Base-by-base conservation (phyloP, 1,139 yeast species). In the Suhomyces terraborum region DNA sequence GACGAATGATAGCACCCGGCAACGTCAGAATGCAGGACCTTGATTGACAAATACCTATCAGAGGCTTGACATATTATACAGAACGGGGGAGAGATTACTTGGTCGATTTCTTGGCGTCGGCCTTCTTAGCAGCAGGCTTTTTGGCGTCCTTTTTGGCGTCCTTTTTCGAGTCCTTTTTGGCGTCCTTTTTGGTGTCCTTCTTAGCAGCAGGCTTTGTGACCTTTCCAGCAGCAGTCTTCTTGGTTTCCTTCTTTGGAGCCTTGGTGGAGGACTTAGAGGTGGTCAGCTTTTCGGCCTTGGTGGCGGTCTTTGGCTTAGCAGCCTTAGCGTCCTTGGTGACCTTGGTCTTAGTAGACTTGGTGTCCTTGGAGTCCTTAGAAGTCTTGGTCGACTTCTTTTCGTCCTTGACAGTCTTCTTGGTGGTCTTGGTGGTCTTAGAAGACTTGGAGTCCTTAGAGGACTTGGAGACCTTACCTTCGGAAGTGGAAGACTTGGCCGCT, bases 391-490 rank as follows among this genome's bases (percentile, higher is more conserved):
- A 16, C 32, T 35, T 36, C n/a, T n/a, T n/a, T n/a, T n/a, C n/a
- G n/a, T n/a, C n/a, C n/a, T n/a, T n/a, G n/a, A n/a, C n/a, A 14
- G 42, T 20, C 16, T 45, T 25, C 14, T 35, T 21, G 14, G 32
- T 21, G 6, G 36, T 29, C 35, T 39, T 35, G 13, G 31, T 19
- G 27, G 31, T n/a, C 30, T 27, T 35, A n/a, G 31, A 8, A n/a
- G 39, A 12, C 18, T 20, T 51, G 12, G 35, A 8, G 28, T 30
- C 35, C 25, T 36, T 38, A 24, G 45, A 25, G 23, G 58, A 49
- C 41, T 61, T 59, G 26, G 61, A 53, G 14, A 53, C 48, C 45
- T 51, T 62, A 30, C n/a, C n/a, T n/a, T 54, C 47, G 22, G 67
- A 53, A 48, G 62, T 59, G 51, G 59, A 56, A 40, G 48, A 37